phyloP scores from a whole-genome alignment of 2,329 filamentous ascomycete species.

The Epichloe aotearoae region DNA sequence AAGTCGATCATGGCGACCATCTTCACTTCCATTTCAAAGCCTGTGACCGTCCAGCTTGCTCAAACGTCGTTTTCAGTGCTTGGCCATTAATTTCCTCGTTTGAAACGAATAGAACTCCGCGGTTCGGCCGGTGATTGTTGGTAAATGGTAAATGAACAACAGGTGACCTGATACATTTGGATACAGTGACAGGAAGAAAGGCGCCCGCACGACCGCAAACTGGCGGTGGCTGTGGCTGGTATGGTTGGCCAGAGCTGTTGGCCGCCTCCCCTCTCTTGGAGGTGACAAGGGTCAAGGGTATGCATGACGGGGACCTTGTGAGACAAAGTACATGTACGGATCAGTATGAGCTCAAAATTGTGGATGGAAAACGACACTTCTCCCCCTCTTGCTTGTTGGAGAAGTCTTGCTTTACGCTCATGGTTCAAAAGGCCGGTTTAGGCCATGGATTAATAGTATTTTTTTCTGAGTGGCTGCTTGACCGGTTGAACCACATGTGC shows the following conservation, averaged over 20 bases:
- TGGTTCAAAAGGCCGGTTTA: background rate
- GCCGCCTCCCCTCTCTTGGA: no score
- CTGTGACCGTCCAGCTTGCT: background rate
- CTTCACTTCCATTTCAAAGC: background rate
- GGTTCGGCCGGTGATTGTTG: background rate
- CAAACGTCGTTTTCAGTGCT: background rate
- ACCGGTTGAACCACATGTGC: no score
- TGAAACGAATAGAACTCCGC: background rate
- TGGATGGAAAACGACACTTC: no score
- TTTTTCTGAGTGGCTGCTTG: no score
- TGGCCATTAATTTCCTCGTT: no score
- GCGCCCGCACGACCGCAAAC: background rate
- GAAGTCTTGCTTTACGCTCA: background rate
- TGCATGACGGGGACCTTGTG: background rate
- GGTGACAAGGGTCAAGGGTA: background rate
- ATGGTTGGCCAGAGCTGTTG: background rate
- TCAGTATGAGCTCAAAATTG: no score
- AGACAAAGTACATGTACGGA: no score
- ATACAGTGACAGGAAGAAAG: background rate
- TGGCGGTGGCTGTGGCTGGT: background rate
- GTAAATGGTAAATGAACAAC: no score
- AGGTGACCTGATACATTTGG: background rate
- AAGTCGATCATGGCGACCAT: background rate
- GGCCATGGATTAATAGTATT: background rate
- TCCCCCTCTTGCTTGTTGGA: background rate